These are phyloP conservation scores for Kwoniella dejecticola DNA, from an alignment of 768 basidiomycete genomes.

Conservation along the genomic window DNA sequence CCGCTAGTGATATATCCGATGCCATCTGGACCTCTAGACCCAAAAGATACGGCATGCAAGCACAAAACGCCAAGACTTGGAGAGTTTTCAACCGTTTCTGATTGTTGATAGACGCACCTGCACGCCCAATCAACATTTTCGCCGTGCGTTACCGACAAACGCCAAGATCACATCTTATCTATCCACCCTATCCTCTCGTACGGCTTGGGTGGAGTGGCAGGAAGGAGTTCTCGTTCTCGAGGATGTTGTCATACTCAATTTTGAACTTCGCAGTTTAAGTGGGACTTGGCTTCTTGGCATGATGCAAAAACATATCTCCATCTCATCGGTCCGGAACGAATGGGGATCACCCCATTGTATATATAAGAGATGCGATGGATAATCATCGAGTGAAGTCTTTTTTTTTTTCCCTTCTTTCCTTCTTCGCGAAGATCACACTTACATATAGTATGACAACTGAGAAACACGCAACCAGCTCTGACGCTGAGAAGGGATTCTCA, in stretches of 20 bases:
- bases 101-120: no score
- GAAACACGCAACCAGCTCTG: constrained; percentile 9
- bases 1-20: not conserved
- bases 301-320: not conserved
- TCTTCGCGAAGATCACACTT: not conserved
- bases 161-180: not conserved
- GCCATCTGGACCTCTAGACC: not conserved
- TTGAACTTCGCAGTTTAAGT: no score
- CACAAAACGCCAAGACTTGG: not conserved
- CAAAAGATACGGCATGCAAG: not conserved
- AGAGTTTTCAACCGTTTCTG: no score
- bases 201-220: not conserved
- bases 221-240: not conserved
- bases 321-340: constrained; percentile 4
- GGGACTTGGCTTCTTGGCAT: constrained; percentile 24
- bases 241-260: no score
- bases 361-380: constrained; percentile 9
- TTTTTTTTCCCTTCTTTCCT: not conserved
- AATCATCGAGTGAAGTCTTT: not conserved
- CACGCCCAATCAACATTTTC: not conserved
- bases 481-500: constrained; percentile 18
- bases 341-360: not conserved
- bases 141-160: not conserved
- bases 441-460: constrained; percentile 15
- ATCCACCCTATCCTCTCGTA: not conserved